Conservation (phyloP, 2,329 filamentous ascomycete species). For the Ophiostoma tasmaniense region DNA sequence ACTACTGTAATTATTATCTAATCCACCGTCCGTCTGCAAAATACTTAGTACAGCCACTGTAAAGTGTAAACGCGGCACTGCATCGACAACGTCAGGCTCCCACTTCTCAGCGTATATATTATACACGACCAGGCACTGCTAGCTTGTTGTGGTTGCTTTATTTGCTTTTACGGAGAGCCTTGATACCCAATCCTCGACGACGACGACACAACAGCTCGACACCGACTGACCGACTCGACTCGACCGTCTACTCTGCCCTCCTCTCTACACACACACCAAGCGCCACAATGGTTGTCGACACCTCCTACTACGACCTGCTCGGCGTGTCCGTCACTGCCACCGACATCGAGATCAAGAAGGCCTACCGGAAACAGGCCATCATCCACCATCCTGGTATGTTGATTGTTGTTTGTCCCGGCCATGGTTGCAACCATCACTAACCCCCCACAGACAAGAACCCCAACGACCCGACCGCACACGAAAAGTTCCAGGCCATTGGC, state of each 20-base stretch:
- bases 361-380: constrained; percentile 90
- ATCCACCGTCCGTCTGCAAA: not conserved
- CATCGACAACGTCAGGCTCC: constrained; percentile 1
- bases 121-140: not conserved
- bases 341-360: constrained; percentile 93
- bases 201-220: not conserved
- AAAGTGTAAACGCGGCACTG: constrained; percentile 3
- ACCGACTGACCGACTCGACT: not conserved
- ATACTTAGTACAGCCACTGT: not conserved
- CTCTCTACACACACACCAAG: not conserved
- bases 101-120: not conserved
- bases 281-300: constrained; percentile 72
- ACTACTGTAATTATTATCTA: not conserved
- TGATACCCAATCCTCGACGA: not conserved
- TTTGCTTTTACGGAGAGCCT: not conserved
- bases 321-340: constrained; percentile 78
- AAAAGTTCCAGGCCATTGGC: constrained; percentile 83
- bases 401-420: too few species aligned
- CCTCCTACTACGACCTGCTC: constrained; percentile 78
- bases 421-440: too few species aligned
- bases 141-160: not conserved
- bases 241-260: not conserved
- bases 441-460: constrained; percentile 81
- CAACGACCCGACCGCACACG: constrained; percentile 85
- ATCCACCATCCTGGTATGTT: constrained; percentile 73